Conservation (phyloP, 495 filamentous ascomycete species). For the Penicilliopsis zonata region DNA sequence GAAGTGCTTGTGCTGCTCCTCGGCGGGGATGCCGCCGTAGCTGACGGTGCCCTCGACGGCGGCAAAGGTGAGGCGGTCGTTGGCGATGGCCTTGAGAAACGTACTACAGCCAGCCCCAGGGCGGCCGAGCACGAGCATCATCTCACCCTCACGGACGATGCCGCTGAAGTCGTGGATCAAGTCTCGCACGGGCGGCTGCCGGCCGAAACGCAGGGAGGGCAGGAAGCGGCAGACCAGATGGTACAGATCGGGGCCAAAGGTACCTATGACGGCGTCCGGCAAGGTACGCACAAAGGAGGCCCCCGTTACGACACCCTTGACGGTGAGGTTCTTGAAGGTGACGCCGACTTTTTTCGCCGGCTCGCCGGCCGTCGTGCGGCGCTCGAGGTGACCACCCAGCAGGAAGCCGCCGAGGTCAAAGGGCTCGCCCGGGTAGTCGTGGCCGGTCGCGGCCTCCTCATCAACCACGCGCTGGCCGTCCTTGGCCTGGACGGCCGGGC, state of each 20-base stretch:
- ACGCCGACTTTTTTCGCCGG: conserved; percentile 80
- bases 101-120: conserved; percentile 75
- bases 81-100: conserved; percentile 66
- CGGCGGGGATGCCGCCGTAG: conserved; percentile 65
- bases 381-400: conserved; percentile 70
- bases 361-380: conserved; percentile 48
- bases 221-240: conserved; percentile 51
- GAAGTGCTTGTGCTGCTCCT: conserved; percentile 56
- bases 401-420: conserved; percentile 69
- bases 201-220: conserved; percentile 45
- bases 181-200: conserved; percentile 38
- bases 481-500: conserved; percentile 12
- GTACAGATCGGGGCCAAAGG: conserved; percentile 77
- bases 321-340: conserved; percentile 66
- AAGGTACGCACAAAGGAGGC: conserved; percentile 61
- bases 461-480: conserved; percentile 12
- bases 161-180: conserved; percentile 70
- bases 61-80: conserved; percentile 53
- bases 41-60: conserved; percentile 58
- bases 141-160: conserved; percentile 65
- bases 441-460: conserved; percentile 21
- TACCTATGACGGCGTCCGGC: conserved; percentile 67
- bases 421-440: conserved; percentile 38
- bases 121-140: conserved; percentile 74
- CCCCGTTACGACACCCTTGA: conserved; percentile 57